Percentiles rank a stretch among this genome's conserved stretches.
Conservation (phyloP, 768 basidiomycete species). For the Pleurotus sapidus region DNA sequence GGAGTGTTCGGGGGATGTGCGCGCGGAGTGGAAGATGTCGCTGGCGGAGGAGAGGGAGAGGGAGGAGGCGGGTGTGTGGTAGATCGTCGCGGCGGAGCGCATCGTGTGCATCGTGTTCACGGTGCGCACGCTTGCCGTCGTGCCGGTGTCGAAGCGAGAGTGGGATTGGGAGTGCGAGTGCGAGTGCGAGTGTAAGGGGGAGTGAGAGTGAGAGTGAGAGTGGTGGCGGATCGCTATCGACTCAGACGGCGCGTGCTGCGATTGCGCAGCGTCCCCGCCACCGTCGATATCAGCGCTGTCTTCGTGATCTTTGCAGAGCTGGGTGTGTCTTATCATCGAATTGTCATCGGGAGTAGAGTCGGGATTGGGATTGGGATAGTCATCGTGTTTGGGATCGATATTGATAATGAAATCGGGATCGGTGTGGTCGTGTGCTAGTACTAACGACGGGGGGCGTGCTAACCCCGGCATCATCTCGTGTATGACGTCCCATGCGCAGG, state of each 20-base stretch:
- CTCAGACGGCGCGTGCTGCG: conserved; percentile 15
- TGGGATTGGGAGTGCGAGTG: conserved; percentile 39
- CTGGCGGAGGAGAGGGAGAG: too few species aligned
- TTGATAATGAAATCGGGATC: too few species aligned
- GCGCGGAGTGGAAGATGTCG: conserved; percentile 58
- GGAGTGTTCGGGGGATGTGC: conserved; percentile 51
- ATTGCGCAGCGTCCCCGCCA: too few species aligned
- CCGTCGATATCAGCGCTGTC: too few species aligned
- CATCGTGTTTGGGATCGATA: too few species aligned
- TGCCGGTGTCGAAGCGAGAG: conserved; percentile 42
- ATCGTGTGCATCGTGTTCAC: conserved; percentile 33
- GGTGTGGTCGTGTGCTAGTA: neutral
- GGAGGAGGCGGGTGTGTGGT: conserved; percentile 81
- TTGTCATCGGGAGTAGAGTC: too few species aligned
- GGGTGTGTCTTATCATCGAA: too few species aligned
- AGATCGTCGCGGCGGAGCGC: conserved; percentile 57
- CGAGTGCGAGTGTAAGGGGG: conserved; percentile 41
- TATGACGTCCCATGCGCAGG: conserved; percentile 51
- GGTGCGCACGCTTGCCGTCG: conserved; percentile 41
- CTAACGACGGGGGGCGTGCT: conserved; percentile 11
- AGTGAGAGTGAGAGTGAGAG: too few species aligned
- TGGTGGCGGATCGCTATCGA: conserved; percentile 30
- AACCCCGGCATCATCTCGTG: conserved; percentile 52
- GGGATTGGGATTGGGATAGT: too few species aligned
- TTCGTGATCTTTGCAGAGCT: too few species aligned